A percentile compares a stretch with the other conserved stretches of the same genome.
These are phyloP conservation scores for Cyclotella choctawhatcheeana DNA, from an alignment of 108 stramenopile species.

Conservation along the genomic window DNA sequence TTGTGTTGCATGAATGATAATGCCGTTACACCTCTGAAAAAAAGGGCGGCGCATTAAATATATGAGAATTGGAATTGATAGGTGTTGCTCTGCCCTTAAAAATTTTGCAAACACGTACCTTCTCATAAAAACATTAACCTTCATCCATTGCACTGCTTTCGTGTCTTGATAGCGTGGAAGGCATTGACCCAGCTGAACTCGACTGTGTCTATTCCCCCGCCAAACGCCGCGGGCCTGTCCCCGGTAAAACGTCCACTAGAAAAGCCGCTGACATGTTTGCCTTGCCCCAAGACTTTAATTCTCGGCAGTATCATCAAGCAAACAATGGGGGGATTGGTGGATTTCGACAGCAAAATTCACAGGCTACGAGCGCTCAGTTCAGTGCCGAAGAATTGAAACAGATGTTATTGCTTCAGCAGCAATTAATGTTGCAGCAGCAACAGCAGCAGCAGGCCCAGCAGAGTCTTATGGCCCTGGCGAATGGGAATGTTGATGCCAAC, in stretches of 20 bases:
- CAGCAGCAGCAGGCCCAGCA: conserved; percentile 27
- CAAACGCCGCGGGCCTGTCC: conserved; percentile 86
- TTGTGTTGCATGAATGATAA: no score
- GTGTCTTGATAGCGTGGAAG: conserved; percentile 54
- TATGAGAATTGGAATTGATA: neutral
- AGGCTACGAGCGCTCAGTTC: conserved; percentile 4
- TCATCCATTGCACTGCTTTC: neutral
- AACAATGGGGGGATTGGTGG: neutral
- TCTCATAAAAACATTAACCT: neutral
- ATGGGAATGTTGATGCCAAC: conserved; percentile 13
- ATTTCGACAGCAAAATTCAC: no score
- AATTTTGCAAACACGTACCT: no score
- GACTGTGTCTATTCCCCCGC: conserved; percentile 86
- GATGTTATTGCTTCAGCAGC: conserved; percentile 38
- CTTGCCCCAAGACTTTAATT: neutral
- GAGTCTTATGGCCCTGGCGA: no score
- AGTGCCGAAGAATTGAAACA: conserved; percentile 35
- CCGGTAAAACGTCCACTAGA: conserved; percentile 49
- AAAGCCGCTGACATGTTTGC: conserved; percentile 2
- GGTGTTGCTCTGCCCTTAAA: no score
- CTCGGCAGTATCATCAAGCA: neutral
- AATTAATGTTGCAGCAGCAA: conserved; percentile 32
- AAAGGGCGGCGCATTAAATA: no score
- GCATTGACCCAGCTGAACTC: conserved; percentile 58
- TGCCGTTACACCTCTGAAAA: no score